phyloP scores from a whole-genome alignment of 1,284 basidiomycete species.

The Puccinia triticina region DNA sequence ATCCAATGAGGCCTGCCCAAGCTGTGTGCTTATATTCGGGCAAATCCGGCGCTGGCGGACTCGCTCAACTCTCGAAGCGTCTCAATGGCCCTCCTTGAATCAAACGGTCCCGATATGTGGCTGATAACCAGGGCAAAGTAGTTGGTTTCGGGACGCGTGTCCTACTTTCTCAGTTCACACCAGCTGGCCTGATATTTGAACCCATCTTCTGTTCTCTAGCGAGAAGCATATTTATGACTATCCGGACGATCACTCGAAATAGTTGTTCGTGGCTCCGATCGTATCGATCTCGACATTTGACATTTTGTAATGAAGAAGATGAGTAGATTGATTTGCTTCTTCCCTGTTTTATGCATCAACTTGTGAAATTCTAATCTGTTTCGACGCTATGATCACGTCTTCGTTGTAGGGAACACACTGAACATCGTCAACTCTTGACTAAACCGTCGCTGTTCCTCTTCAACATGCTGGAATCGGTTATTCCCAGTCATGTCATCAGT shows the following conservation, averaged over 20 bases:
- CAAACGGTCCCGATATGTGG: constrained; percentile 63
- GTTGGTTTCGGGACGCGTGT: constrained; percentile 17
- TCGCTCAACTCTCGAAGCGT: no score
- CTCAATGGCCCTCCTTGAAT: constrained; percentile 12
- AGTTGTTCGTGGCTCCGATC: constrained; percentile 92
- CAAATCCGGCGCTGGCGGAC: no score
- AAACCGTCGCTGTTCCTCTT: constrained; percentile 95
- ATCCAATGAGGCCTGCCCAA: no score
- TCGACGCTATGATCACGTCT: neutral
- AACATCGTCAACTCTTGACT: constrained; percentile 88
- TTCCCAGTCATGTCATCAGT: constrained; percentile 87
- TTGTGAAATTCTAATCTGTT: constrained; percentile 8
- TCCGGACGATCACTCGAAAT: constrained; percentile 67
- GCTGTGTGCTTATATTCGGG: no score
- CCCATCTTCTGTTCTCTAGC: constrained; percentile 54
- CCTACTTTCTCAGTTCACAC: neutral
- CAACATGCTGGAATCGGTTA: constrained; percentile 69
- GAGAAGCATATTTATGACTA: constrained; percentile 83
- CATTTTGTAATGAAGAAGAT: constrained; percentile 89
- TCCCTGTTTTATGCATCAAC: constrained; percentile 51
- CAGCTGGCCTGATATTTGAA: neutral
- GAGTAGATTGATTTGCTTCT: constrained; percentile 29
- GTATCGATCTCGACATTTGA: constrained; percentile 97
- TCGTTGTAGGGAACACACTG: constrained; percentile 78
- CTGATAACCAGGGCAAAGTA: constrained; percentile 87